These are phyloP conservation scores for Naematelia encephala DNA, from an alignment of 768 basidiomycete genomes.

Conservation along the genomic window DNA sequence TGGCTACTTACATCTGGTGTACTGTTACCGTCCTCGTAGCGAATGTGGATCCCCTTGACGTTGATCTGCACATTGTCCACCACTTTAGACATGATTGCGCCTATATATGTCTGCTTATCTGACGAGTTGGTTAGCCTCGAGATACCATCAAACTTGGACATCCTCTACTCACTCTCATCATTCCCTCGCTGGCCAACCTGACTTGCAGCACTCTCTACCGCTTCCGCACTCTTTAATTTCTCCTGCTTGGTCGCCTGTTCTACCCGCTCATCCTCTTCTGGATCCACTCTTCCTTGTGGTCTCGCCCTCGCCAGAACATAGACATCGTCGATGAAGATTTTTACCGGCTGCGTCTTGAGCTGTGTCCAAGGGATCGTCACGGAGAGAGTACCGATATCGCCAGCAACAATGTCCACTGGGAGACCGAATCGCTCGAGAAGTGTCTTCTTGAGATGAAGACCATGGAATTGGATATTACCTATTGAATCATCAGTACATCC, in stretches of 20 bases:
- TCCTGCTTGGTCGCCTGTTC: constrained; percentile 83
- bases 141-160: constrained; percentile 1
- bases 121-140: neutral
- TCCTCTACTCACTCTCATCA: constrained; percentile 46
- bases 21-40: constrained; percentile 92
- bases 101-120: constrained; percentile 75
- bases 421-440: constrained; percentile 92
- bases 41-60: constrained; percentile 89
- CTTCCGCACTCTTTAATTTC: constrained; percentile 80
- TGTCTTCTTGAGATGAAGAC: constrained; percentile 83
- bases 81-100: constrained; percentile 79
- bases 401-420: constrained; percentile 92
- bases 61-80: constrained; percentile 96
- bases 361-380: constrained; percentile 47
- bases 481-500: constrained; percentile 2
- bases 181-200: constrained; percentile 31
- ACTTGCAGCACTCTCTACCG: constrained; percentile 56
- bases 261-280: constrained; percentile 78
- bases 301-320: constrained; percentile 75
- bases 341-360: constrained; percentile 64
- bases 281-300: constrained; percentile 69
- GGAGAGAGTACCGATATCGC: constrained; percentile 52
- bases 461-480: constrained; percentile 57
- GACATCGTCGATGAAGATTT: constrained; percentile 86
- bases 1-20: constrained; percentile 76